These are phyloP conservation scores for Tolypocladium tundrense DNA, from an alignment of 2,329 filamentous ascomycete species.

Conservation along the genomic window DNA sequence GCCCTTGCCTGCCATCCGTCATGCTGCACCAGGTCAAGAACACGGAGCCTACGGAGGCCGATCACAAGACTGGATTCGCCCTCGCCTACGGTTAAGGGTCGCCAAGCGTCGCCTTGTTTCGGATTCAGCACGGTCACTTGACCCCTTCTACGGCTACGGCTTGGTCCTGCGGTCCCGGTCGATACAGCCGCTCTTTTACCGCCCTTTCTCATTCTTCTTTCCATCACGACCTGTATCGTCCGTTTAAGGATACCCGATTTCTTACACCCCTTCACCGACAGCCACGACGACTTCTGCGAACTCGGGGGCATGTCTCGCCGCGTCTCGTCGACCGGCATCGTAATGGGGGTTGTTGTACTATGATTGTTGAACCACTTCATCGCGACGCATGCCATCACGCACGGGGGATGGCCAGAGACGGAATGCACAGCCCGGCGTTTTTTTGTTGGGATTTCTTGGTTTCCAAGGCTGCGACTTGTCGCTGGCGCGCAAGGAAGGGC, in stretches of 20 bases:
- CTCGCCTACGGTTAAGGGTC: conserved; percentile 24
- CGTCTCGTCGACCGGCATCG: neutral
- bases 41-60: conserved; percentile 37
- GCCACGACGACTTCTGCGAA: neutral
- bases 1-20: conserved; percentile 48
- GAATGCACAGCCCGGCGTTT: conserved; percentile 16
- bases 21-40: conserved; percentile 52
- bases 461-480: neutral
- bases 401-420: conserved; percentile 5
- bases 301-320: neutral
- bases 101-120: conserved; percentile 5
- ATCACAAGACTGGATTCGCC: conserved; percentile 26
- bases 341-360: conserved; percentile 8
- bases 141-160: neutral
- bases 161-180: neutral
- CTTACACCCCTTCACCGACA: neutral
- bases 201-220: neutral
- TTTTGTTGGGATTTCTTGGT: conserved; percentile 6
- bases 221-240: neutral
- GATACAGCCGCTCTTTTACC: neutral
- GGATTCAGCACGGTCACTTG: neutral
- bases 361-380: conserved; percentile 9
- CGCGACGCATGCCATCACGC: conserved; percentile 8
- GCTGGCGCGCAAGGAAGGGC: neutral
- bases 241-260: conserved; percentile 2